These are phyloP conservation scores for Byssoonygena ceratinophila DNA, from an alignment of 2,329 filamentous ascomycete species.

Conservation along the genomic window DNA sequence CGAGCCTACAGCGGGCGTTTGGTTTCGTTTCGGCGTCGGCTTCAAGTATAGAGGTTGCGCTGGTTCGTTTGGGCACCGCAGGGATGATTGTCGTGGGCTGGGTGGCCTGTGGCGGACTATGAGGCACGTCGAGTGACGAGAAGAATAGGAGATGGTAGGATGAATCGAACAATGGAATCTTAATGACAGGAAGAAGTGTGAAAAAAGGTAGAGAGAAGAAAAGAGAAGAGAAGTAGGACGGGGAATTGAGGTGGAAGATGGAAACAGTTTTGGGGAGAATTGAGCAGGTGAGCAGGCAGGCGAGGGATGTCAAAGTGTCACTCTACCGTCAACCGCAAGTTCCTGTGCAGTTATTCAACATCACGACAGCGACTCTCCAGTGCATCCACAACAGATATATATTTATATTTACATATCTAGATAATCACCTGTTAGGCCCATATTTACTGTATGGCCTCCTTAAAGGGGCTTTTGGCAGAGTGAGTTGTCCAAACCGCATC, in stretches of 20 bases:
- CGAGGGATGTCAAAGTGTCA: too few species aligned
- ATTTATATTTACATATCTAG: too few species aligned
- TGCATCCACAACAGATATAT: too few species aligned
- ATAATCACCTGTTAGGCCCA: neutral
- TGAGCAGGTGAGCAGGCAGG: neutral
- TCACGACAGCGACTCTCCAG: neutral
- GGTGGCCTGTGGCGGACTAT: neutral
- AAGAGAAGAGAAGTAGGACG: neutral
- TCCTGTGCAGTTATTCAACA: too few species aligned
- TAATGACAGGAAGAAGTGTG: slow-evolving; percentile 4
- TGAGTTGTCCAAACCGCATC: neutral
- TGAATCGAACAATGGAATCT: slow-evolving; percentile 2
- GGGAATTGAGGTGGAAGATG: neutral
- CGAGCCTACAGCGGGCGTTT: neutral
- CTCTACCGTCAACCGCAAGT: too few species aligned
- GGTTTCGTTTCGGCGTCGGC: neutral
- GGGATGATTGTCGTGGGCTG: neutral
- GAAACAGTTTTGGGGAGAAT: neutral
- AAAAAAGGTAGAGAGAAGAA: neutral
- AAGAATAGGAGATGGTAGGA: slow-evolving; percentile 4
- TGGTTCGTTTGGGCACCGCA: neutral
- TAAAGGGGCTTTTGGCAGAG: neutral
- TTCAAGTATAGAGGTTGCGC: neutral
- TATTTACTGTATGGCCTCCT: neutral
- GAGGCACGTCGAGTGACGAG: neutral